Conservation (phyloP, 495 filamentous ascomycete species). For the Cudoniella acicularis region DNA sequence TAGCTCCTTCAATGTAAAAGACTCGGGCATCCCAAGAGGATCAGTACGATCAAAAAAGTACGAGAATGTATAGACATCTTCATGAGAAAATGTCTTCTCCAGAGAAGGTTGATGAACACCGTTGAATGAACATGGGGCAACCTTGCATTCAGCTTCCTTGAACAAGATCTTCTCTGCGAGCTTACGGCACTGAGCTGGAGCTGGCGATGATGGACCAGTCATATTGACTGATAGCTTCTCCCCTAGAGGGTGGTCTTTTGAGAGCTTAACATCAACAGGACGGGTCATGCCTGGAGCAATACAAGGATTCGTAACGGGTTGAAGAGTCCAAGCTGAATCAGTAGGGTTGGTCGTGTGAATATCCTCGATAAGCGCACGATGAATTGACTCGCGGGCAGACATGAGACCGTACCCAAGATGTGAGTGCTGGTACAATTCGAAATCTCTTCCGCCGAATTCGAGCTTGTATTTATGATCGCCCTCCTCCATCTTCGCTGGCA, state of each 20-base stretch:
- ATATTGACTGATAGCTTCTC: slow-evolving; percentile 67
- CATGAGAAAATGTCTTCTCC: slow-evolving; percentile 84
- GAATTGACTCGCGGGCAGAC: slow-evolving; percentile 83
- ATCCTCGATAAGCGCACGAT: slow-evolving; percentile 64
- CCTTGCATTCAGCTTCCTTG: slow-evolving; percentile 77
- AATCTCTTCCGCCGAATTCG: slow-evolving; percentile 83
- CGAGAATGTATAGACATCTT: slow-evolving; percentile 94
- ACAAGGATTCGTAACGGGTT: slow-evolving; percentile 82
- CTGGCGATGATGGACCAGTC: slow-evolving; percentile 71
- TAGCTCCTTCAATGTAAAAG: slow-evolving; percentile 85
- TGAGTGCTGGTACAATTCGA: slow-evolving; percentile 96
- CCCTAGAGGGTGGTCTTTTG: slow-evolving; percentile 54
- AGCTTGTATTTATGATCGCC: slow-evolving; percentile 97
- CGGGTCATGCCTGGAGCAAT: slow-evolving; percentile 74
- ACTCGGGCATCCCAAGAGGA: slow-evolving; percentile 91
- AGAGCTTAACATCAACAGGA: slow-evolving; percentile 63
- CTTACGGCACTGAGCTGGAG: slow-evolving; percentile 82
- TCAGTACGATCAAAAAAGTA: slow-evolving; percentile 95
- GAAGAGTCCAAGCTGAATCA: slow-evolving; percentile 48
- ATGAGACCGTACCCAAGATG: slow-evolving; percentile 97
- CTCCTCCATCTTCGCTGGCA: slow-evolving; percentile 80
- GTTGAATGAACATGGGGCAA: slow-evolving; percentile 95
- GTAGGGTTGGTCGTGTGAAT: slow-evolving; percentile 47
- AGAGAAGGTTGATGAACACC: slow-evolving; percentile 92
- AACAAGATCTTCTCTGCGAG: slow-evolving; percentile 85